Conservation (phyloP, 305 asterid species). For the Fraxinus sp. region DNA sequence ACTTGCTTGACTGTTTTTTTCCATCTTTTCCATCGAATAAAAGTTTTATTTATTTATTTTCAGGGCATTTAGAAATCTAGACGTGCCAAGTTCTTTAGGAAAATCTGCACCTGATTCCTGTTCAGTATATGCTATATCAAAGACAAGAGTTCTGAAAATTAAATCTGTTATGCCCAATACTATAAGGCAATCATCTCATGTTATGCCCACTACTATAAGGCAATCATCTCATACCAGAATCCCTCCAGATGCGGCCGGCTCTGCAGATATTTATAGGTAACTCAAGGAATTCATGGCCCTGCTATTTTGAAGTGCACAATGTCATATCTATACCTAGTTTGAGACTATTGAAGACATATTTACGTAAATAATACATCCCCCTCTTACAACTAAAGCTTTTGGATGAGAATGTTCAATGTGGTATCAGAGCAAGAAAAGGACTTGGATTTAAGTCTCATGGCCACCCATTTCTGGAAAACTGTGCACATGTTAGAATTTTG, state of each 20-base stretch:
- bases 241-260: neutral
- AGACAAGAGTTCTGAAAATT: slow-evolving; percentile 39
- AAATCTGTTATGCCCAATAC: slow-evolving; percentile 20
- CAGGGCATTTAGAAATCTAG: slow-evolving; percentile 71
- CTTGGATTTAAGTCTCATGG: neutral
- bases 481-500: neutral
- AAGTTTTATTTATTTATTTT: neutral
- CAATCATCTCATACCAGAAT: neutral
- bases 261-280: slow-evolving; percentile 6
- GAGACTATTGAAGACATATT: neutral
- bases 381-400: neutral
- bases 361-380: neutral
- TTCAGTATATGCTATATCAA: slow-evolving; percentile 57
- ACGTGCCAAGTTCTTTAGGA: slow-evolving; percentile 50
- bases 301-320: neutral
- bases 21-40: neutral
- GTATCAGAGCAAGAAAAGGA: neutral
- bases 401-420: neutral
- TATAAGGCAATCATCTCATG: neutral
- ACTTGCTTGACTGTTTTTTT: neutral
- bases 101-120: slow-evolving; percentile 64
- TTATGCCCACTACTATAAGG: neutral
- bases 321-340: neutral
- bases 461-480: neutral
- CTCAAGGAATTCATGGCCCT: slow-evolving; percentile 1